phyloP scores from a whole-genome alignment of 169 alveolate species.

The Plasmodium sp. region DNA sequence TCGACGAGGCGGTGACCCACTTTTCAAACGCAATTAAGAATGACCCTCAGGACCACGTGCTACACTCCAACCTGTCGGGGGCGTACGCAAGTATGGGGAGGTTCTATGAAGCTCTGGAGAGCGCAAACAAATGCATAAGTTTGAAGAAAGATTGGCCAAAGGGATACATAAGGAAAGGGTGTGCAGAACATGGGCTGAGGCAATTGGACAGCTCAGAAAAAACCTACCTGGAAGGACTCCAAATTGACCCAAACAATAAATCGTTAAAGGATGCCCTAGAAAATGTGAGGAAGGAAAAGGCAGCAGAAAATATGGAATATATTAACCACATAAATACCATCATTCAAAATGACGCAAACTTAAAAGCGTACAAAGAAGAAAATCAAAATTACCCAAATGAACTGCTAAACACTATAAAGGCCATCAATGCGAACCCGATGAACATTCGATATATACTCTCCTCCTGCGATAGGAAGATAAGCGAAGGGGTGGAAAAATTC shows the following conservation, averaged over 20 bases:
- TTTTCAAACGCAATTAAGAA: slow-evolving; percentile 93
- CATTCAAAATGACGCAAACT: slow-evolving; percentile 76
- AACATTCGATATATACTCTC: slow-evolving; percentile 49
- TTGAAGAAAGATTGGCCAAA: slow-evolving; percentile 95
- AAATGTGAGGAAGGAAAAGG: slow-evolving; percentile 75
- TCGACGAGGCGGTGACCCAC: slow-evolving; percentile 90
- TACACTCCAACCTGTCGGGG: slow-evolving; percentile 96
- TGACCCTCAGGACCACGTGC: slow-evolving; percentile 93
- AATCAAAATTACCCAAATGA: slow-evolving; percentile 47
- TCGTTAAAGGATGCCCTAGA: slow-evolving; percentile 88
- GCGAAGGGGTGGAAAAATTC: slow-evolving; percentile 71
- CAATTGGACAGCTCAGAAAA: slow-evolving; percentile 90
- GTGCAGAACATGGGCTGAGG: slow-evolving; percentile 89
- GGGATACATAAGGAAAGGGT: slow-evolving; percentile 94
- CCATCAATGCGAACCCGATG: slow-evolving; percentile 60
- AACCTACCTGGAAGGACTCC: slow-evolving; percentile 90
- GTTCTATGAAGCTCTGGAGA: slow-evolving; percentile 93
- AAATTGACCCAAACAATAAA: slow-evolving; percentile 91
- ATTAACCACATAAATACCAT: slow-evolving; percentile 22
- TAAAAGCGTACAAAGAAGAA: slow-evolving; percentile 52
- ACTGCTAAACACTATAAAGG: slow-evolving; percentile 40
- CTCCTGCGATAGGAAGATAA: slow-evolving; percentile 30
- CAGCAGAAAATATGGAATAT: slow-evolving; percentile 48
- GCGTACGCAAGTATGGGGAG: slow-evolving; percentile 90
- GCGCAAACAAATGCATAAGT: slow-evolving; percentile 93